These are phyloP conservation scores for Saccharomycopsis oosterbeekiorum DNA, from an alignment of 805 yeast genomes.

Conservation along the genomic window DNA sequence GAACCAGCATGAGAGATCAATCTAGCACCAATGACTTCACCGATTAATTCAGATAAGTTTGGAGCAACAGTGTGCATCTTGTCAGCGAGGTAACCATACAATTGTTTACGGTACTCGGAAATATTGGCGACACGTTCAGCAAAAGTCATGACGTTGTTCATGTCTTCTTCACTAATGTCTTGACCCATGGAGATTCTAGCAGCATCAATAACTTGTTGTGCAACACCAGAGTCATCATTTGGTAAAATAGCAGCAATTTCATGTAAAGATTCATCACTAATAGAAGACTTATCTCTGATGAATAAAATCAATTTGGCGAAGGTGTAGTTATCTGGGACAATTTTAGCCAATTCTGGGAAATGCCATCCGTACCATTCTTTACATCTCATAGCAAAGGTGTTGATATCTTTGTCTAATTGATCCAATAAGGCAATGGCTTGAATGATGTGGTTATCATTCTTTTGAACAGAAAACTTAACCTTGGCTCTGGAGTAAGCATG, in stretches of 20 bases:
- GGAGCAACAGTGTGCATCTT: constrained; percentile 99
- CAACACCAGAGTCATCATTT: constrained; percentile 85
- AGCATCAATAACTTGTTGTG: constrained; percentile 86
- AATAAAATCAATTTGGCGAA: constrained; percentile 74
- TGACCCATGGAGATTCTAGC: constrained; percentile 99
- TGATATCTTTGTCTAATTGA: constrained; percentile 95
- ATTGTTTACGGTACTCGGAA: constrained; percentile 78
- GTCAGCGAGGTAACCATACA: constrained; percentile 80
- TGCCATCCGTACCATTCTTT: constrained; percentile 99
- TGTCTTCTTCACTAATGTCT: constrained; percentile 90
- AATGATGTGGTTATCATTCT: constrained; percentile 97
- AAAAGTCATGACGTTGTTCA: constrained; percentile 82
- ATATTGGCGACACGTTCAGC: constrained; percentile 90
- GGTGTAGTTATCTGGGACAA: constrained; percentile 80
- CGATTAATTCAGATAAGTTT: constrained; percentile 89
- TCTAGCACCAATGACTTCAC: constrained; percentile 98
- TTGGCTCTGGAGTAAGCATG: constrained; percentile 98
- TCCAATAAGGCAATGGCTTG: constrained; percentile 97
- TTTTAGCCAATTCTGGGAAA: constrained; percentile 91
- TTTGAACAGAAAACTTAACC: constrained; percentile 97
- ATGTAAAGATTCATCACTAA: constrained; percentile 74
- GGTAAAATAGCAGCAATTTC: constrained; percentile 77
- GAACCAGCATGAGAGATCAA: constrained; percentile 98
- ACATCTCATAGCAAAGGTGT: constrained; percentile 94
- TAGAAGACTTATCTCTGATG: constrained; percentile 79